These are phyloP conservation scores for Discostella stelligeroides DNA, from an alignment of 108 stramenopile species.

Conservation along the genomic window DNA sequence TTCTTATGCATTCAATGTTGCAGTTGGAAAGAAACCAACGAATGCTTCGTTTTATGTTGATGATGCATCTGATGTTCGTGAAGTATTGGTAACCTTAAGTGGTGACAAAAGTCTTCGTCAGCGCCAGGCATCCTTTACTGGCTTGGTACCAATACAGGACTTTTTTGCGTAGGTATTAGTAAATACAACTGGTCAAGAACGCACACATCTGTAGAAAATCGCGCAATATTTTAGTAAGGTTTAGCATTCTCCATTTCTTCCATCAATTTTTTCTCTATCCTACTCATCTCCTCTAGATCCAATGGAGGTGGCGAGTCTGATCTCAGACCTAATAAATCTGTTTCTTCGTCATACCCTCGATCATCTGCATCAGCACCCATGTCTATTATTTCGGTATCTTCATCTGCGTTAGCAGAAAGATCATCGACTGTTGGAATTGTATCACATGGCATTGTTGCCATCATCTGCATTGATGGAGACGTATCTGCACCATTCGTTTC, in stretches of 20 bases:
- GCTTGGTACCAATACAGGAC: slow-evolving; percentile 21
- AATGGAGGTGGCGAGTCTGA: slow-evolving; percentile 50
- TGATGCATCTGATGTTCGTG: slow-evolving; percentile 79
- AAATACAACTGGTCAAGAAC: neutral
- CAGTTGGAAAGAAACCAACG: slow-evolving; percentile 88
- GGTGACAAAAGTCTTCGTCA: slow-evolving; percentile 30
- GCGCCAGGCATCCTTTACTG: slow-evolving; percentile 19
- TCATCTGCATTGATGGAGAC: no score
- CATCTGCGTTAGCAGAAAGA: no score
- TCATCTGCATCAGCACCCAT: slow-evolving; percentile 18
- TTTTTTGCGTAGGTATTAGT: slow-evolving; percentile 31
- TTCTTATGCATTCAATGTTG: slow-evolving; percentile 73
- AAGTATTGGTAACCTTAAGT: slow-evolving; percentile 63
- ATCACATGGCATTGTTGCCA: neutral
- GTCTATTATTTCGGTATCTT: slow-evolving; percentile 10
- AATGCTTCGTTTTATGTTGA: slow-evolving; percentile 83
- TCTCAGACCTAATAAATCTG: slow-evolving; percentile 44
- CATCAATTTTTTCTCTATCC: slow-evolving; percentile 40
- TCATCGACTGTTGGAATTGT: neutral
- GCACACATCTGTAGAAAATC: neutral
- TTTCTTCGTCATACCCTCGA: slow-evolving; percentile 49
- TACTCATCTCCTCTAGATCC: slow-evolving; percentile 41
- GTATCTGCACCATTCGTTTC: neutral
- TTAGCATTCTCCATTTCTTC: slow-evolving; percentile 47
- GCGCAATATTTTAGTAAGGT: slow-evolving; percentile 8